Evolutionary conservation across 164 flowering plant genomes (phyloP).

Genomic region (Amborella trichopoda): DNA sequence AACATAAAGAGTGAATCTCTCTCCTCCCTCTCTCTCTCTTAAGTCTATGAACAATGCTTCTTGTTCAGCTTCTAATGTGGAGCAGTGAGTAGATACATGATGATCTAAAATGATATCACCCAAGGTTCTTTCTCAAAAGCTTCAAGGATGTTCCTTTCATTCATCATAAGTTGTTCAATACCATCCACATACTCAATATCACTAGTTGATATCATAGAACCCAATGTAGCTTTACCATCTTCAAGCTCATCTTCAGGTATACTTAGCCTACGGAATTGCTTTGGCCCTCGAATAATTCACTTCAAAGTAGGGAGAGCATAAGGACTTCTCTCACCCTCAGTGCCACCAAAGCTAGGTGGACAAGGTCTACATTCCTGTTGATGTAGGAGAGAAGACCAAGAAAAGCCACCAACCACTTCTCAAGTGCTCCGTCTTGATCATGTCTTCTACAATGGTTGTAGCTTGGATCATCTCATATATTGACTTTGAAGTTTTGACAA

Average conservation of each 20-base stretch:
- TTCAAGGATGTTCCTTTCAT: slow-evolving; percentile 80
- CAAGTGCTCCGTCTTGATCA: too few relatives aligned
- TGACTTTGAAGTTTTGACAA: too few relatives aligned
- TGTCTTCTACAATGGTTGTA: too few relatives aligned
- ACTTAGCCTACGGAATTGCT: slow-evolving; percentile 13
- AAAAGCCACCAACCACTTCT: too few relatives aligned
- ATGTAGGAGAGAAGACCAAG: slow-evolving; percentile 13
- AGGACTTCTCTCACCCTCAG: background rate
- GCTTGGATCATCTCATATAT: too few relatives aligned
- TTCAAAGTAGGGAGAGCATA: slow-evolving; percentile 4
- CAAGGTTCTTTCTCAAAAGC: slow-evolving; percentile 37
- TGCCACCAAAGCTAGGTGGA: slow-evolving; percentile 15
- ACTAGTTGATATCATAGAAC: background rate
- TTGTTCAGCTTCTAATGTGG: slow-evolving; percentile 23
- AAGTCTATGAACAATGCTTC: too few relatives aligned
- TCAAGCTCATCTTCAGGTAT: slow-evolving; percentile 20
- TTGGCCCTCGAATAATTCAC: slow-evolving; percentile 20
- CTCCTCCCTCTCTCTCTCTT: too few relatives aligned
- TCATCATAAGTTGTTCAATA: slow-evolving; percentile 63
- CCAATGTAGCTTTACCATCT: slow-evolving; percentile 1
- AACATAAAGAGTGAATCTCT: too few relatives aligned
- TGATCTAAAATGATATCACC: slow-evolving; percentile 13
- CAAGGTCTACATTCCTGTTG: slow-evolving; percentile 24
- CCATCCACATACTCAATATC: slow-evolving; percentile 34
- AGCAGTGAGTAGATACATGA: slow-evolving; percentile 18